Percentiles rank a stretch among this genome's conserved stretches.
These are phyloP conservation scores for Cercophora samala DNA, from an alignment of 495 filamentous ascomycete species.

Conservation along the genomic window DNA sequence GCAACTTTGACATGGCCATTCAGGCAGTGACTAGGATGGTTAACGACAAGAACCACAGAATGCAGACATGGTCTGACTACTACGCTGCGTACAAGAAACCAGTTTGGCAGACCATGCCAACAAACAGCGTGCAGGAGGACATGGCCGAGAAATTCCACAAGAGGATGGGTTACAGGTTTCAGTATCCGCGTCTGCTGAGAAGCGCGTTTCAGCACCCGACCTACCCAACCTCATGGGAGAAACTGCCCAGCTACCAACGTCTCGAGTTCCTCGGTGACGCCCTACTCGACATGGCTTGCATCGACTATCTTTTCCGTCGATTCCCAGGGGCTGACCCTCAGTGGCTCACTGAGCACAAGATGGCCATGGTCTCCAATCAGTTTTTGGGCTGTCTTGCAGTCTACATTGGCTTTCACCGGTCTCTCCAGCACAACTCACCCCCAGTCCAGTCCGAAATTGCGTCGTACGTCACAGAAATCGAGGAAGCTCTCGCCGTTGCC, in stretches of 20 bases:
- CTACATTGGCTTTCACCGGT: conserved; percentile 68
- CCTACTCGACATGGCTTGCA: conserved; percentile 81
- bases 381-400: conserved; percentile 83
- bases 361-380: conserved; percentile 98
- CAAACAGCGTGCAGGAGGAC: conserved; percentile 62
- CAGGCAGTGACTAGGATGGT: conserved; percentile 79
- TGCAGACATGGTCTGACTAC: conserved; percentile 69
- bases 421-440: conserved; percentile 61
- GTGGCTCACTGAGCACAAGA: conserved; percentile 99
- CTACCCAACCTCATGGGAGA: conserved; percentile 63
- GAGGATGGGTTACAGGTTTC: conserved; percentile 77
- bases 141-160: conserved; percentile 62
- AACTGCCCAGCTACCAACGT: conserved; percentile 83
- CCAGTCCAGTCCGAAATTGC: conserved; percentile 60
- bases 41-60: conserved; percentile 60
- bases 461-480: conserved; percentile 67
- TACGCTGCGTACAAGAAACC: conserved; percentile 67
- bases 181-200: conserved; percentile 68
- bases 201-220: conserved; percentile 91
- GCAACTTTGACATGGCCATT: conserved; percentile 73
- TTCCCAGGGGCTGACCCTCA: conserved; percentile 83
- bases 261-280: conserved; percentile 93
- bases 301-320: conserved; percentile 72
- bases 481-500: conserved; percentile 49
- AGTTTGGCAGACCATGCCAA: conserved; percentile 58